These are phyloP conservation scores for Tolypocladium ovalisporum DNA, from an alignment of 2,329 filamentous ascomycete genomes.

Conservation along the genomic window DNA sequence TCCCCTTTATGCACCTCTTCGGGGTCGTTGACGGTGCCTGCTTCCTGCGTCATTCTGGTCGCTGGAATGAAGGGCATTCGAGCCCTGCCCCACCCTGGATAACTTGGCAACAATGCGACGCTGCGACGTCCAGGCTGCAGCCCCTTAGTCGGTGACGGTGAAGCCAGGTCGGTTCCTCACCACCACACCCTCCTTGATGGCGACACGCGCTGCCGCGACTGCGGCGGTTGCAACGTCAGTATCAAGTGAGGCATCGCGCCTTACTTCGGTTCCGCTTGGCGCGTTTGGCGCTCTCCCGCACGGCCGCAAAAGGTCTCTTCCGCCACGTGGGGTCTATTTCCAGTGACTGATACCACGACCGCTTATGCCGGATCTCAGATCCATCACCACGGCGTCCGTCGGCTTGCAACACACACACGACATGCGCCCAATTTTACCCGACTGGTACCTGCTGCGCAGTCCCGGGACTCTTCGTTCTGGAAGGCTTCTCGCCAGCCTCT, in stretches of 20 bases:
- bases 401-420: background rate
- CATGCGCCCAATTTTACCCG: too few relatives aligned
- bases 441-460: background rate
- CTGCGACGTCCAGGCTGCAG: background rate
- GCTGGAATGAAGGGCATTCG: background rate
- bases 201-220: background rate
- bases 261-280: background rate
- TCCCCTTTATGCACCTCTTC: background rate
- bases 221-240: background rate
- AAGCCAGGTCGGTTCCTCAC: background rate
- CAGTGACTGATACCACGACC: background rate
- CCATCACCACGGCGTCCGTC: background rate
- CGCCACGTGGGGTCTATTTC: conserved; percentile 1
- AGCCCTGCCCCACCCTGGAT: background rate
- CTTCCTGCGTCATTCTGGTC: too few relatives aligned
- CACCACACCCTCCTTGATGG: background rate
- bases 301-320: background rate
- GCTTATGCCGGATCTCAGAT: background rate
- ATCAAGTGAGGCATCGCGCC: background rate
- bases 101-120: background rate
- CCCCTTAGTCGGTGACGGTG: background rate
- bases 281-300: background rate
- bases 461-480: background rate
- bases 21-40: too few relatives aligned
- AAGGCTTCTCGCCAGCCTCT: background rate